Evolutionary conservation across 2,329 filamentous ascomycete species (phyloP).

Genomic region (Talaromyces sp.): DNA sequence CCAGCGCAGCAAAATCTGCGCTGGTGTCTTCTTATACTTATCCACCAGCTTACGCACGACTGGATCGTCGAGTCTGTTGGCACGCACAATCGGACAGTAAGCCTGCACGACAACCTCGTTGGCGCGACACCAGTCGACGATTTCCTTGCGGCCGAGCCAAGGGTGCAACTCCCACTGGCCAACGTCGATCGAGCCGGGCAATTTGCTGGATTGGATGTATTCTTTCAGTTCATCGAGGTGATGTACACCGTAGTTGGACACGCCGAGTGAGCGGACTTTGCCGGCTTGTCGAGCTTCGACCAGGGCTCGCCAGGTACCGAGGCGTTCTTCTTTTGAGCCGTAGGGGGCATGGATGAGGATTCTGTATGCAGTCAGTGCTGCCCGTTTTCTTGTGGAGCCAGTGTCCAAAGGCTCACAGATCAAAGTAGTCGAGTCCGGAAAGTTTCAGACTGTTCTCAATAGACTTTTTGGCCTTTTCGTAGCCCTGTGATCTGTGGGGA

Average conservation of each 20-base stretch:
- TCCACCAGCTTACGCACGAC: conserved; percentile 46
- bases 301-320: conserved; percentile 36
- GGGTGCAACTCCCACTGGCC: conserved; percentile 90
- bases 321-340: conserved; percentile 31
- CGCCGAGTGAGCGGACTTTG: conserved; percentile 35
- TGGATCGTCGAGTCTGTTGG: conserved; percentile 47
- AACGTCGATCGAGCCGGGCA: conserved; percentile 66
- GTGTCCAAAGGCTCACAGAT: conserved; percentile 45
- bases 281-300: conserved; percentile 35
- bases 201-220: conserved; percentile 26
- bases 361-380: conserved; percentile 3
- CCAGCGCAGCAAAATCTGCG: conserved; percentile 58
- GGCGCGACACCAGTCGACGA: conserved; percentile 69
- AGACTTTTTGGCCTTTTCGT: conserved; percentile 59
- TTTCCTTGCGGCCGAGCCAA: conserved; percentile 75
- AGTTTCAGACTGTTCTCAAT: conserved; percentile 59
- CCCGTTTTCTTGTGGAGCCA: conserved; percentile 10
- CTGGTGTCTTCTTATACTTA: conserved; percentile 54
- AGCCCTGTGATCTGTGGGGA: conserved; percentile 49
- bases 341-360: conserved; percentile 37
- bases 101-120: conserved; percentile 58
- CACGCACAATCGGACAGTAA: conserved; percentile 44
- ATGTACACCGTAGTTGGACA: conserved; percentile 36
- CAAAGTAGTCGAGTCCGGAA: conserved; percentile 61
- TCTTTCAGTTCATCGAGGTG: conserved; percentile 36